Base-by-base conservation (phyloP, 129 eudicot genomes). In the Kitagawia praeruptora region DNA sequence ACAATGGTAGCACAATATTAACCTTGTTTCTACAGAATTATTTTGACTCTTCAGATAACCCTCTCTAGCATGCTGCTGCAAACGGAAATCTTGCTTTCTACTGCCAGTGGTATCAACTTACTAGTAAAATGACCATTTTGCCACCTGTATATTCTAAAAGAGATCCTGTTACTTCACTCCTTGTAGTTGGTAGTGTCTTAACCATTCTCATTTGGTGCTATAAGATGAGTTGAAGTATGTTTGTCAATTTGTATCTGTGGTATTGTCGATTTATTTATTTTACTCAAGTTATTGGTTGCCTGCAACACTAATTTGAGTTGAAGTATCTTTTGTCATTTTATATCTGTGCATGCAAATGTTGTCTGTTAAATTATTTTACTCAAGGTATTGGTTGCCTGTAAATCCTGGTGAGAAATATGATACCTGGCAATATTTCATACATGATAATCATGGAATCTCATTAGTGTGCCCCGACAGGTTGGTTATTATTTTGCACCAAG, bases 401-500 rank as follows among this genome's bases (percentile, higher is more conserved):
- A 23, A 1, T 9, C 31, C 34, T 61, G 37, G 69, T 61, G 66
- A 56, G 31, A 23, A 23, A 56, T 56, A 56, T 23, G 66, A 61
- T n/a, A 58, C 9, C 14, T 61, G 67, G 15, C 31, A 61, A 25
- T 34, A 2, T 8, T 34, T 51, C 21, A 40, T 84, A 78, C 61
- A 72, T 79, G 84, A 79, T 82, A 39, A 77, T 67, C 74, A 39
- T 78, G 54, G 64, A 70, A 78, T 77, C 76, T 88, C 69, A 61
- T 83, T 82, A 81, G 15, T 54, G 80, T 82, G 49, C 58, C 51
- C 27, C 58, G 85, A 79, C 88, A 93, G 98, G 97, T 94, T 63
- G 98, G 98, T 58, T 94, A 94, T 87, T 94, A 94, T 89, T 91
- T 88, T 83, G 98, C 98, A 75, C 98, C 98, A 77, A 94, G 98